Base-by-base conservation (phyloP, 495 filamentous ascomycete species). In the Lasiosphaeria hispida region DNA sequence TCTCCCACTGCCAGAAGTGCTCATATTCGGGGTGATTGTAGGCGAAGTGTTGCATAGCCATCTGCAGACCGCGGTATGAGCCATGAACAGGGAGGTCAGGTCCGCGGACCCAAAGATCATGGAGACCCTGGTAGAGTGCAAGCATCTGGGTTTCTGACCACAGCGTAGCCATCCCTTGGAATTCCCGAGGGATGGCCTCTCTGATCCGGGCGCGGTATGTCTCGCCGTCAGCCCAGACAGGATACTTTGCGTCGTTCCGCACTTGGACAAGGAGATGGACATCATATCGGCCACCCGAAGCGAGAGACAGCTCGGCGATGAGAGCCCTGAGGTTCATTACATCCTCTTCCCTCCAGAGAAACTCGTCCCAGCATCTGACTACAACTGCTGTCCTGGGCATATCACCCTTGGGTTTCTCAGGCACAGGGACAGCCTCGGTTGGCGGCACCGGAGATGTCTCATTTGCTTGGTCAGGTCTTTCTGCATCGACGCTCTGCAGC, bases 1-100 rank as follows among this genome's bases (percentile, higher is more conserved):
- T 96, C 73, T 98, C 94, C 92, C 92, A 97, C 65, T 98, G 92
- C 94, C 94, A 98, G 73, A 93, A 89, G 72, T 86, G 90, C 56
- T 97, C 95, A 67, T 94, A 98, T 67, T 97, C 92, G 0, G 90
- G 89, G 69, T 98, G 94, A 40, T 85, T 82, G 61, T 90, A 84
- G 13, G 93, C 87, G 65, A 96, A 98, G 70, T 89, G 87, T 66
- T 97, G 94, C 76, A 97, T 84, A 9, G 93, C 90, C 90, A 97
- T 93, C 68, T 90, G 91, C 19, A 90, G 85, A 57, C 87, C 89
- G 40, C 94, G 88, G 73, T 97, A 97, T 0, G 90, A 90, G 4
- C 93, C 94, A 70, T 96, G 88, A 0, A 96, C 84, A 1, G 89
- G 90, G 2, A 96, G 77, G 5, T 75, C 70, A 4, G 74, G 75